These are phyloP conservation scores for Aspergillus japonicus DNA, from an alignment of 2,329 filamentous ascomycete genomes.

Conservation along the genomic window DNA sequence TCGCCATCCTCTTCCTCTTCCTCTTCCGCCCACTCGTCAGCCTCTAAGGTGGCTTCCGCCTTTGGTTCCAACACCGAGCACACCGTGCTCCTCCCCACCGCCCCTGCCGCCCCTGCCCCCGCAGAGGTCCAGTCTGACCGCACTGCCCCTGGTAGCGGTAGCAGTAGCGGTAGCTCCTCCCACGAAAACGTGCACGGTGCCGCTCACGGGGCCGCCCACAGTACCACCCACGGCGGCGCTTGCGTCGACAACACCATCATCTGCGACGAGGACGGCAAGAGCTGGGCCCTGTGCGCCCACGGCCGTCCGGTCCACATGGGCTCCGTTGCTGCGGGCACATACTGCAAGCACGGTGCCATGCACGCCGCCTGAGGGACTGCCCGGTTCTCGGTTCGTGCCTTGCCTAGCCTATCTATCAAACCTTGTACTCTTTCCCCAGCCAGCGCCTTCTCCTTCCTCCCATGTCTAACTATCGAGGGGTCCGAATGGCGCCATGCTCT, in stretches of 20 bases:
- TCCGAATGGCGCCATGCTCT: not conserved
- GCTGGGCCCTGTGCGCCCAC: slow-evolving; percentile 37
- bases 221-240: not conserved
- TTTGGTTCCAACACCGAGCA: slow-evolving; percentile 6
- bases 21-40: not conserved
- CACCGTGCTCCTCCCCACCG: not conserved
- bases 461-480: not conserved
- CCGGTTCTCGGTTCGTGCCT: not conserved
- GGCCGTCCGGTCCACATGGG: slow-evolving; percentile 38
- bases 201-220: not conserved
- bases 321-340: slow-evolving; percentile 37
- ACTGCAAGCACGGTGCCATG: slow-evolving; percentile 30
- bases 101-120: not conserved
- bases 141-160: not conserved
- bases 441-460: no score
- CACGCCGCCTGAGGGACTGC: slow-evolving; percentile 9
- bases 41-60: slow-evolving; percentile 17
- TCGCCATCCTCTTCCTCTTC: slow-evolving; percentile 4
- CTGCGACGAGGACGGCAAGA: slow-evolving; percentile 32
- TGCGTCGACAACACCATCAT: slow-evolving; percentile 33
- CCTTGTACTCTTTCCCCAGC: not conserved
- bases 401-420: not conserved
- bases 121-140: slow-evolving; percentile 6
- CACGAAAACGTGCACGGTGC: not conserved
- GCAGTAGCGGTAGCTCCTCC: not conserved